Evolutionary conservation across 345 rosid genomes (phyloP).

Genomic region (Stellera chamaejasme): DNA sequence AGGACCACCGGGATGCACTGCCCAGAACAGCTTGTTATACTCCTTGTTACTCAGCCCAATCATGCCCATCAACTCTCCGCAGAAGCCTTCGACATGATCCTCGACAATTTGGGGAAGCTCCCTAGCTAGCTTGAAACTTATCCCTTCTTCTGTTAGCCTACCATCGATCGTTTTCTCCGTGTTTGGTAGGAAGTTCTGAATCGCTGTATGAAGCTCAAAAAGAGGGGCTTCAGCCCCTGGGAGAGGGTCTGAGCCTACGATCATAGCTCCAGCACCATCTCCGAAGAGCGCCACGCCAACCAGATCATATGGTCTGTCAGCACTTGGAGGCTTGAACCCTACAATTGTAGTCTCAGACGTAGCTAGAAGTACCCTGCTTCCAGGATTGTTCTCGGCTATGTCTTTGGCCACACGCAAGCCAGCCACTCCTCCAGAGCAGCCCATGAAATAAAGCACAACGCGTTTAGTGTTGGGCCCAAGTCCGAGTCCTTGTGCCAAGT

Average conservation of each 20-base stretch:
- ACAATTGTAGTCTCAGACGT: conserved; percentile 92
- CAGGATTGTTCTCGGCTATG: conserved; percentile 90
- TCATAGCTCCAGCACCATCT: conserved; percentile 87
- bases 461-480: conserved; percentile 73
- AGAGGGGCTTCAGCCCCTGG: conserved; percentile 52
- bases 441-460: conserved; percentile 74
- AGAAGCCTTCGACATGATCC: conserved; percentile 78
- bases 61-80: conserved; percentile 45
- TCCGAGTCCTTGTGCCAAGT: conserved; percentile 77
- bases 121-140: conserved; percentile 77
- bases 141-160: conserved; percentile 81
- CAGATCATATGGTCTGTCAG: conserved; percentile 77
- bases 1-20: conserved; percentile 98
- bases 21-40: conserved; percentile 85
- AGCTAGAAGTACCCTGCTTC: conserved; percentile 75
- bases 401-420: conserved; percentile 94
- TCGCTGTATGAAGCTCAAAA: conserved; percentile 80
- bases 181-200: conserved; percentile 71
- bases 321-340: conserved; percentile 90
- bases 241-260: conserved; percentile 67
- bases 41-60: conserved; percentile 35
- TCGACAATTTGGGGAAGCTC: conserved; percentile 95
- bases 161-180: conserved; percentile 84
- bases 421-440: conserved; percentile 94
- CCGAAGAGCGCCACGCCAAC: conserved; percentile 97